phyloP scores from a whole-genome alignment of 495 filamentous ascomycete species.

The Trichoderma reesei region DNA sequence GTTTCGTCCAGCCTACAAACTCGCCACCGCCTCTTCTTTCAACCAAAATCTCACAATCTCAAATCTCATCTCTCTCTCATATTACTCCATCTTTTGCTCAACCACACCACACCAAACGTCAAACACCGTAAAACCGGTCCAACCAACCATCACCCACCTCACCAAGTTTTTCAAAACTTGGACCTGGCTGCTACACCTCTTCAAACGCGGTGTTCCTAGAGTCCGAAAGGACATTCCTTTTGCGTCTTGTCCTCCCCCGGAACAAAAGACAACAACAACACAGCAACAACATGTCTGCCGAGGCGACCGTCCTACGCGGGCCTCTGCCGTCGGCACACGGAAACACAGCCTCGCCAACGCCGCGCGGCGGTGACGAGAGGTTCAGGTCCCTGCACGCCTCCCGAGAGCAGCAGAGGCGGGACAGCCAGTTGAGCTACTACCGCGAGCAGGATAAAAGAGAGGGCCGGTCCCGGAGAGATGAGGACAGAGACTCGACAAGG shows the following conservation, averaged over 20 bases:
- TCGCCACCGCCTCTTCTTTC: too few species aligned
- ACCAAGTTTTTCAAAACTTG: background rate
- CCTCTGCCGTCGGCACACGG: conserved; percentile 4
- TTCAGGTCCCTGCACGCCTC: too few species aligned
- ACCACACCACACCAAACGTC: too few species aligned
- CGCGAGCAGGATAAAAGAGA: background rate
- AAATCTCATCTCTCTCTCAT: too few species aligned
- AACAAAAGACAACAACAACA: background rate
- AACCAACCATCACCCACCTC: too few species aligned
- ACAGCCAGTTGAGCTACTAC: background rate
- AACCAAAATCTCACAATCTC: too few species aligned
- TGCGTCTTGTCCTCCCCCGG: background rate
- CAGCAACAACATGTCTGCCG: background rate
- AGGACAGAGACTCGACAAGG: background rate
- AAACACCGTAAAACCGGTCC: too few species aligned
- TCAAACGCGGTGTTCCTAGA: background rate
- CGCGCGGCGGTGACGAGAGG: conserved; percentile 4
- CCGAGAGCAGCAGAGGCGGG: background rate
- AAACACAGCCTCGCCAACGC: conserved; percentile 2
- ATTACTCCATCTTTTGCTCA: too few species aligned
- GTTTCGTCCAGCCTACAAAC: too few species aligned
- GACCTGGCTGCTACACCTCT: background rate
- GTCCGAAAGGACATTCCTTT: too few species aligned
- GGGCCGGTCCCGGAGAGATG: background rate
- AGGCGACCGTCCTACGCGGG: background rate